These are phyloP conservation scores for Russula lepida DNA, from an alignment of 768 basidiomycete species.

Conservation along the genomic window DNA sequence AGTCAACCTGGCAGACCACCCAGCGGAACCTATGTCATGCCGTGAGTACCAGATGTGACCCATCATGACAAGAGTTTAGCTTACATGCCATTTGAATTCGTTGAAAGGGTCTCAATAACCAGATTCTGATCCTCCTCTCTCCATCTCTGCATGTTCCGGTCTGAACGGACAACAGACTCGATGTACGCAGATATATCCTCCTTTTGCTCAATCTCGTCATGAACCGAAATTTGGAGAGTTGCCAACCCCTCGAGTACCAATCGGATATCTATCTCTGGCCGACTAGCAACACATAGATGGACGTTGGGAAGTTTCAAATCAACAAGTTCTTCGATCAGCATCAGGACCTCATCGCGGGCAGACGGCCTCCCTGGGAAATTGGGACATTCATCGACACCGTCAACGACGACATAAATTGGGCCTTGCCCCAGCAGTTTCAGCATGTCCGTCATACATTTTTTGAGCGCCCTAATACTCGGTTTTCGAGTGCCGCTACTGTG, in stretches of 20 bases:
- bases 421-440: background rate
- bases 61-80: too few relatives aligned
- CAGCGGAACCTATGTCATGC: background rate
- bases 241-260: background rate
- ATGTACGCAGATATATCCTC: background rate
- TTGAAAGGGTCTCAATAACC: background rate
- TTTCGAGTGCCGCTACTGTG: background rate
- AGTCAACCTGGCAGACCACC: background rate
- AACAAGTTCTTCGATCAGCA: background rate
- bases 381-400: background rate
- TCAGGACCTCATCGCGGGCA: background rate
- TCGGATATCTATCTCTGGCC: background rate
- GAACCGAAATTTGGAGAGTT: background rate
- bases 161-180: background rate
- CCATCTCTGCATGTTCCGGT: background rate
- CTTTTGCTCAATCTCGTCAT: background rate
- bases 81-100: background rate
- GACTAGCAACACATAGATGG: background rate
- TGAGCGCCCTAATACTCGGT: background rate
- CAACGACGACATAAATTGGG: background rate
- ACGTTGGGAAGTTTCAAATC: background rate
- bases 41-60: background rate
- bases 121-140: background rate
- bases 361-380: background rate
- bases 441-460: background rate